Conservation (phyloP, 2,329 filamentous ascomycete species). For the Claviceps capensis region DNA sequence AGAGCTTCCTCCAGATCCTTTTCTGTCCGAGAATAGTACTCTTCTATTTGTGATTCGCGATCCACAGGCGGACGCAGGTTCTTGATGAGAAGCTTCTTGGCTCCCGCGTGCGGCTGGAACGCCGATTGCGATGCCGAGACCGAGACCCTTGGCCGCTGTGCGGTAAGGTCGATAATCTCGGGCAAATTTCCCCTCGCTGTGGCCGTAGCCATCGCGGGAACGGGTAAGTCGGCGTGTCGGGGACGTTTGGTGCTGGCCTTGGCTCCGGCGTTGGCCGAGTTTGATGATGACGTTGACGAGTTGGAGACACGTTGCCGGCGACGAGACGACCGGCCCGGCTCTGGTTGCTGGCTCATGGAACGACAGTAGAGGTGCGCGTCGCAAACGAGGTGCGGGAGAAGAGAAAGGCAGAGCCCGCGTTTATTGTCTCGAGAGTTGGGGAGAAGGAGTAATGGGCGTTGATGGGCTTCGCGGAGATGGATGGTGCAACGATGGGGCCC, state of each 20-base stretch:
- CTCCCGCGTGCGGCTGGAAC: constrained; percentile 62
- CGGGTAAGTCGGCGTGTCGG: constrained; percentile 14
- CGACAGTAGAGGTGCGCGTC: too few relatives aligned
- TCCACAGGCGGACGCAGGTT: constrained; percentile 60
- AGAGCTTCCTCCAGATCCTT: constrained; percentile 61
- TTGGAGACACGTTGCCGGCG: constrained; percentile 23
- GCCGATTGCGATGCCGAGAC: constrained; percentile 9
- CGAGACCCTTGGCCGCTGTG: constrained; percentile 13
- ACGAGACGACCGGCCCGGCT: constrained; percentile 20
- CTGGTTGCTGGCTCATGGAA: constrained; percentile 20
- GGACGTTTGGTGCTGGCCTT: constrained; percentile 17
- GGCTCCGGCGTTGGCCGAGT: constrained; percentile 9
- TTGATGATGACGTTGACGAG: constrained; percentile 15
- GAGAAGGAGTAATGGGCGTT: too few relatives aligned
- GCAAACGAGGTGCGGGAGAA: background rate
- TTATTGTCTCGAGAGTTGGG: too few relatives aligned
- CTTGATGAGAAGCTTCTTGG: constrained; percentile 85
- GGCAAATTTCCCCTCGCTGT: constrained; percentile 27
- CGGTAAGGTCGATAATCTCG: constrained; percentile 22
- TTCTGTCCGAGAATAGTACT: constrained; percentile 69
- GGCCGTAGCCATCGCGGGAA: constrained; percentile 18
- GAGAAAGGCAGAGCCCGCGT: background rate
- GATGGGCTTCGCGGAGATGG: too few relatives aligned
- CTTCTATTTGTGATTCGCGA: constrained; percentile 46
- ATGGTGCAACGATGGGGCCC: too few relatives aligned